phyloP scores from a whole-genome alignment of 495 filamentous ascomycete genomes.

The Chaetomium fimeti region DNA sequence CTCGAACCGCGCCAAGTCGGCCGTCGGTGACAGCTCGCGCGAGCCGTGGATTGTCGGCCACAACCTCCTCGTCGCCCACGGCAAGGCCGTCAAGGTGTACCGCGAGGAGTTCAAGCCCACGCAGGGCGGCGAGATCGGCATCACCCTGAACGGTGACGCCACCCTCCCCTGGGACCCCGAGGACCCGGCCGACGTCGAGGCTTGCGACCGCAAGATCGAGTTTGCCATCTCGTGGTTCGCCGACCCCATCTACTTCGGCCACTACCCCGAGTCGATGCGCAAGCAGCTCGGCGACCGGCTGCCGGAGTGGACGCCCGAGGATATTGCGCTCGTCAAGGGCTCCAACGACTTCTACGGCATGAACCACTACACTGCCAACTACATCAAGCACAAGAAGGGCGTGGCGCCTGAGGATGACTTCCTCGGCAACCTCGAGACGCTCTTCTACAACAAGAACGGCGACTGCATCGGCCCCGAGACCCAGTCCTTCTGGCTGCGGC shows the following conservation, averaged over 20 bases:
- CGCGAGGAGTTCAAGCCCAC: conserved; percentile 65
- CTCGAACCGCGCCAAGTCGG: conserved; percentile 55
- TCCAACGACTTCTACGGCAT: conserved; percentile 83
- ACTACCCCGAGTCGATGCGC: conserved; percentile 73
- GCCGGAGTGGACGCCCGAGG: conserved; percentile 63
- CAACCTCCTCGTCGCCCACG: conserved; percentile 59
- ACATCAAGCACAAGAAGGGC: conserved; percentile 66
- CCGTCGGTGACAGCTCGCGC: conserved; percentile 55
- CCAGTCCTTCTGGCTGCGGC: conserved; percentile 72
- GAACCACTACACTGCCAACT: conserved; percentile 85
- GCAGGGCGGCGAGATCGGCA: conserved; percentile 59
- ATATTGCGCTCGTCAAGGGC: conserved; percentile 64
- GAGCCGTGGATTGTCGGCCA: conserved; percentile 64
- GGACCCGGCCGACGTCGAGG: conserved; percentile 57
- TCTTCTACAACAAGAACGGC: conserved; percentile 65
- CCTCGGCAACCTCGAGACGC: conserved; percentile 67
- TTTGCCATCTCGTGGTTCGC: conserved; percentile 68
- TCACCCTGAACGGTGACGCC: conserved; percentile 63
- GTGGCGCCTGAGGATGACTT: conserved; percentile 62
- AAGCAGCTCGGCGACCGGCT: conserved; percentile 70
- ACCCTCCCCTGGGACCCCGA: conserved; percentile 57
- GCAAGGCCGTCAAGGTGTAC: conserved; percentile 62
- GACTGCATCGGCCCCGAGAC: conserved; percentile 71
- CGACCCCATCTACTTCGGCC: conserved; percentile 72
- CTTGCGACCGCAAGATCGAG: conserved; percentile 63